These are phyloP conservation scores for Debaryomyces udenii DNA, from an alignment of 1,139 yeast genomes.

Conservation along the genomic window DNA sequence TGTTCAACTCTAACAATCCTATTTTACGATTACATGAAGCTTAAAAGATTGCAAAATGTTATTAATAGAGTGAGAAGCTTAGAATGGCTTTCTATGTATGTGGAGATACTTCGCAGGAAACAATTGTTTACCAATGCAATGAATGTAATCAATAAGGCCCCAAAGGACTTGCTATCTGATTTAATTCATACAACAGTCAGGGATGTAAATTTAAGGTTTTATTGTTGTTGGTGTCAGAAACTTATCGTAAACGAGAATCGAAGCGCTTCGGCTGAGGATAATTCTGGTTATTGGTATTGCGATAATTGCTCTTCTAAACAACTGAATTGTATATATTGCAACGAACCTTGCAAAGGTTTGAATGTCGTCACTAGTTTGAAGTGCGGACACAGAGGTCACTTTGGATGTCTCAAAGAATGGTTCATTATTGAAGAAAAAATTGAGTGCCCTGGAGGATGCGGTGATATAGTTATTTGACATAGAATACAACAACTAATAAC, in stretches of 20 bases:
- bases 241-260: slow-evolving; percentile 66
- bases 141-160: slow-evolving; percentile 54
- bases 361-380: slow-evolving; percentile 62
- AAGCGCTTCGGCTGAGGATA: slow-evolving; percentile 22
- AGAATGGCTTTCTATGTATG: slow-evolving; percentile 62
- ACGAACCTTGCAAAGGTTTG: slow-evolving; percentile 75
- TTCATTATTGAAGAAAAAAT: slow-evolving; percentile 61
- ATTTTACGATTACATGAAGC: slow-evolving; percentile 44
- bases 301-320: slow-evolving; percentile 64
- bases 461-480: slow-evolving; percentile 19
- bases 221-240: slow-evolving; percentile 69
- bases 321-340: slow-evolving; percentile 78
- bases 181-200: slow-evolving; percentile 51
- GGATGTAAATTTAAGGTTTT: slow-evolving; percentile 61
- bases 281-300: slow-evolving; percentile 84
- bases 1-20: slow-evolving; percentile 62
- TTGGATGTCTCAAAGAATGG: slow-evolving; percentile 80
- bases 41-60: slow-evolving; percentile 13
- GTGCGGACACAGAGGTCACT: slow-evolving; percentile 92
- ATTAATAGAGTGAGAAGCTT: slow-evolving; percentile 32
- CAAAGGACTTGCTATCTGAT: slow-evolving; percentile 36
- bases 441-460: slow-evolving; percentile 85
- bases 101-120: slow-evolving; percentile 57
- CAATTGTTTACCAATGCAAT: slow-evolving; percentile 62
- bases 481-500: neutral